Base-by-base conservation (phyloP, 1,284 basidiomycete genomes). In the Cryptococcus sp. region DNA sequence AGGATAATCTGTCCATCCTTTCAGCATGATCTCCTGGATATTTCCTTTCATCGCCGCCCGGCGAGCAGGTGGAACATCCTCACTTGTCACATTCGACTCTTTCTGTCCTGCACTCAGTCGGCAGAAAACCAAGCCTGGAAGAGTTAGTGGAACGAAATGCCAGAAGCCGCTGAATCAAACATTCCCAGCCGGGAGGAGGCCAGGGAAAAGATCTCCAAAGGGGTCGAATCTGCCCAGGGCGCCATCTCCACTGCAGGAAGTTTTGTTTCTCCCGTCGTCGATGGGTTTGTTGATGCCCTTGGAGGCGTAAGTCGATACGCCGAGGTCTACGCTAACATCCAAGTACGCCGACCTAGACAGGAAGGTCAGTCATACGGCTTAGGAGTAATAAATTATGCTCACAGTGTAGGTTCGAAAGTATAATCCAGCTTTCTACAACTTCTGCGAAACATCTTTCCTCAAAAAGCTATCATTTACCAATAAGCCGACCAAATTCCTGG, bases 371-470 rank as follows among this genome's bases (percentile, higher is more conserved):
- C 14, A 13, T 25, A 3, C 2, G 18, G 24, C 37, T 11, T 3
- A 3, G 16, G 28, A n/a, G 32, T n/a, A 37, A 18, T 48, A 9
- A 24, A 45, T n/a, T 46, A 24, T n/a, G 22, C 19, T 48, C n/a
- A 42, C 32, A 24, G 18, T n/a, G 21, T 46, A 66, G 61, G 62
- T 69, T 32, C 48, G 48, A 34, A 31, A 50, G 31, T 64, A 63
- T 45, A 64, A 64, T 36, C 66, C 67, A 2, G 54, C 60, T 2
- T 56, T 67, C 19, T 55, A 63, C 36, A 49, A 60, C 2, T 70
- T 64, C 47, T 61, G 55, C 31, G 59, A 63, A 19, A 55, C 55
- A 36, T 53, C 50, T 19, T 60, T 63, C 32, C 50, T 68, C 18
- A 47, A 42, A 0, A 55, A 54, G 34, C 25, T 55, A 2, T 31